phyloP scores from a whole-genome alignment of 2,329 filamentous ascomycete genomes.

The Talaromyces sp. region DNA sequence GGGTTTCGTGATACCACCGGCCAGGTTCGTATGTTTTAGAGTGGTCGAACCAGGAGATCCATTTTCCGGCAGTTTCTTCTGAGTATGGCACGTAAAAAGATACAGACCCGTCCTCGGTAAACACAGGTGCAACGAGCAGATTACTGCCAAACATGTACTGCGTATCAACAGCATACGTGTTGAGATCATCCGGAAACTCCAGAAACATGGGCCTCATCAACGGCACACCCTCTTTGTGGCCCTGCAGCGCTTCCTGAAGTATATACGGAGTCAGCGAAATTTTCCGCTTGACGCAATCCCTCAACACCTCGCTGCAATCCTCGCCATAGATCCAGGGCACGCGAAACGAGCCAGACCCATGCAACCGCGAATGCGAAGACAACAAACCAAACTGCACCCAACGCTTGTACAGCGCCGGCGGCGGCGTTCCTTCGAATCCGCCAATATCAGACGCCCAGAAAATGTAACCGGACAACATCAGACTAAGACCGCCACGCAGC shows the following conservation, averaged over 20 bases:
- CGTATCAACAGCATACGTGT: slow-evolving; percentile 61
- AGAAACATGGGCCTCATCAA: slow-evolving; percentile 62
- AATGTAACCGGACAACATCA: slow-evolving; percentile 60
- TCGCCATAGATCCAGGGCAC: slow-evolving; percentile 70
- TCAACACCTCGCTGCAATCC: slow-evolving; percentile 55
- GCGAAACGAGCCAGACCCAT: slow-evolving; percentile 64
- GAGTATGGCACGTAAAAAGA: slow-evolving; percentile 57
- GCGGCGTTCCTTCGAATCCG: slow-evolving; percentile 64
- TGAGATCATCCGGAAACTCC: slow-evolving; percentile 68
- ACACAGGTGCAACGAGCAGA: slow-evolving; percentile 61
- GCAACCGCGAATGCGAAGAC: slow-evolving; percentile 64
- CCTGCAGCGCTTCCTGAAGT: slow-evolving; percentile 47
- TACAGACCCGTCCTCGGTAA: slow-evolving; percentile 57
- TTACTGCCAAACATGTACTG: slow-evolving; percentile 69
- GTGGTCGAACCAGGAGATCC: slow-evolving; percentile 46
- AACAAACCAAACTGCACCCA: slow-evolving; percentile 73
- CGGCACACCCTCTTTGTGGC: slow-evolving; percentile 52
- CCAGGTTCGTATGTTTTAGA: slow-evolving; percentile 32
- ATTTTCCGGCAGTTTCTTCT: slow-evolving; percentile 47
- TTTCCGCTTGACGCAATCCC: slow-evolving; percentile 50
- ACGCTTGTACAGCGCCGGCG: slow-evolving; percentile 67
- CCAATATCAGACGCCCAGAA: slow-evolving; percentile 70
- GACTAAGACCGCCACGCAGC: slow-evolving; percentile 59
- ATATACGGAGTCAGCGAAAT: slow-evolving; percentile 56
- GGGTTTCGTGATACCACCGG: slow-evolving; percentile 57